Percentiles rank a stretch among this genome's conserved stretches.
These are phyloP conservation scores for Stachybotrys echinatus DNA, from an alignment of 2,329 filamentous ascomycete genomes.

Conservation along the genomic window DNA sequence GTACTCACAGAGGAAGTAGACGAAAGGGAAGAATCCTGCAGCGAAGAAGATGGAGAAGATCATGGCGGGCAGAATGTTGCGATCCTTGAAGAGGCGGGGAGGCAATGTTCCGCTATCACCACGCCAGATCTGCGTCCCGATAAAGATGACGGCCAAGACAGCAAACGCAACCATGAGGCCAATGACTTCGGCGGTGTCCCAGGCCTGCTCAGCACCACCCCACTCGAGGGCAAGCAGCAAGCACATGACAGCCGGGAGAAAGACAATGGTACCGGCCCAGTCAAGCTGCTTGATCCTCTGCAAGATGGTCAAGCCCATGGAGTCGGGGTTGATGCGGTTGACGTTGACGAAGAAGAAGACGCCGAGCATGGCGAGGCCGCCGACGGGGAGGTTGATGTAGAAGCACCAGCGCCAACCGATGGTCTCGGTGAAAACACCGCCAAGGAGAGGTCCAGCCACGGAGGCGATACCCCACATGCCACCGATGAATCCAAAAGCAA, in stretches of 20 bases:
- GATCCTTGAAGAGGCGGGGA: slow-evolving; percentile 37
- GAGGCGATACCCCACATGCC: slow-evolving; percentile 52
- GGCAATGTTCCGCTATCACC: slow-evolving; percentile 40
- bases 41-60: slow-evolving; percentile 44
- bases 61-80: slow-evolving; percentile 33
- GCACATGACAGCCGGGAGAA: slow-evolving; percentile 47
- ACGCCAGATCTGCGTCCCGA: slow-evolving; percentile 37
- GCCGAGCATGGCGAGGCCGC: slow-evolving; percentile 40
- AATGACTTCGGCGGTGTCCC: slow-evolving; percentile 42
- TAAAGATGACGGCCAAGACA: slow-evolving; percentile 39
- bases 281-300: slow-evolving; percentile 41
- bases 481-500: slow-evolving; percentile 49
- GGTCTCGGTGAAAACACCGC: slow-evolving; percentile 44
- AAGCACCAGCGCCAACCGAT: slow-evolving; percentile 50
- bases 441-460: slow-evolving; percentile 44
- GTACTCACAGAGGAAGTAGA: slow-evolving; percentile 46
- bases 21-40: slow-evolving; percentile 45
- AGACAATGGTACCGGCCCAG: slow-evolving; percentile 40
- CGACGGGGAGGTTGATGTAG: slow-evolving; percentile 40
- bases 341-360: slow-evolving; percentile 42
- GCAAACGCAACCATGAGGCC: slow-evolving; percentile 46
- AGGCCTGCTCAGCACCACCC: slow-evolving; percentile 47
- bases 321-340: slow-evolving; percentile 27
- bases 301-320: slow-evolving; percentile 23
- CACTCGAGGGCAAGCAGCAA: slow-evolving; percentile 52